A percentile compares a stretch with the other conserved stretches of the same genome.
Conservation (phyloP, 2,329 filamentous ascomycete species). For the Cordyceps fumosorosea region DNA sequence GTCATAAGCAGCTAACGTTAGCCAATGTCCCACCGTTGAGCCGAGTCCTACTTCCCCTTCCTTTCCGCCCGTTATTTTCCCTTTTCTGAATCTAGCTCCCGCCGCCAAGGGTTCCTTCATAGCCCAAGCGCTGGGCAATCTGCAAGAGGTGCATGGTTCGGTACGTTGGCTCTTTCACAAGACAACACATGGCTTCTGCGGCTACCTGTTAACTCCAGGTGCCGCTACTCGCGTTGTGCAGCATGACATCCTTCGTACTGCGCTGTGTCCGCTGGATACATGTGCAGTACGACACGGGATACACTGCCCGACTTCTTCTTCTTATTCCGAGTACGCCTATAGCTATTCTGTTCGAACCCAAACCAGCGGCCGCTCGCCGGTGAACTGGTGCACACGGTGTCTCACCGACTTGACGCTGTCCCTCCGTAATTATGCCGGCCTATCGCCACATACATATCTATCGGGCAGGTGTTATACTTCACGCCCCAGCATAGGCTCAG, state of each 20-base stretch:
- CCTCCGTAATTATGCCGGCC: neutral
- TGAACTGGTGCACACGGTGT: neutral
- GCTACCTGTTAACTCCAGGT: neutral
- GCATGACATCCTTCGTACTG: constrained; percentile 5
- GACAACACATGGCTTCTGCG: neutral
- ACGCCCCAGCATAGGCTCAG: neutral
- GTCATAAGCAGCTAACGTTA: neutral
- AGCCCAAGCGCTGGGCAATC: neutral
- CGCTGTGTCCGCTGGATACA: neutral
- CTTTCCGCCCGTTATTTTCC: neutral
- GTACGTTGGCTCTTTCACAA: too few species aligned
- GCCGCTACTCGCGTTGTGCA: neutral
- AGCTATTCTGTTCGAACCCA: neutral
- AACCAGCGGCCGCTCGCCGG: neutral
- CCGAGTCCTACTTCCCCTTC: neutral
- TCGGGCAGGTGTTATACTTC: neutral
- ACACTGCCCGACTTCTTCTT: neutral
- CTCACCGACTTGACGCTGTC: neutral
- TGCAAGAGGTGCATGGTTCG: neutral
- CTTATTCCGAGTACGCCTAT: neutral
- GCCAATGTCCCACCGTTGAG: neutral
- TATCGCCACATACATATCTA: neutral
- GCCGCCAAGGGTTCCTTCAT: neutral
- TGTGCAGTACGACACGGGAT: neutral
- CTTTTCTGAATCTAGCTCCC: neutral